Conservation (phyloP, 768 basidiomycete species). For the Pleurotus djamor region DNA sequence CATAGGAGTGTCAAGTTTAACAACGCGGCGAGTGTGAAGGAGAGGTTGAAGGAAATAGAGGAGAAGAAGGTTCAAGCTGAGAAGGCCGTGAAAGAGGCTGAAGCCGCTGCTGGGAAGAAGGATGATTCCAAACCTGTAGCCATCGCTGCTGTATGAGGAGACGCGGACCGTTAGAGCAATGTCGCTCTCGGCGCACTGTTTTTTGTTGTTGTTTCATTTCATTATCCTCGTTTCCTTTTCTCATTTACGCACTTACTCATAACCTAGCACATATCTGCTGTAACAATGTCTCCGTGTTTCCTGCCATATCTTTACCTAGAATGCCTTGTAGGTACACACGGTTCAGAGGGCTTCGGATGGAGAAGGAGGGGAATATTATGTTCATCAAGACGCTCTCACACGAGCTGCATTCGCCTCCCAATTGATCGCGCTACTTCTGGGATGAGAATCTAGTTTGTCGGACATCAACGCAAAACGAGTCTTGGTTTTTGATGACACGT, state of each 20-base stretch:
- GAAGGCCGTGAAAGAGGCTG: slow-evolving; percentile 64
- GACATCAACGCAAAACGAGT: too few species aligned
- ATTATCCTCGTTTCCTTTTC: background rate
- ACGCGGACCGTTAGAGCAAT: background rate
- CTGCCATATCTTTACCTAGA: background rate
- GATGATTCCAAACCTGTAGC: slow-evolving; percentile 52
- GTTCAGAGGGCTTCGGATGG: too few species aligned
- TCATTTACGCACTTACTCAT: slow-evolving; percentile 9
- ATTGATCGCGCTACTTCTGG: too few species aligned
- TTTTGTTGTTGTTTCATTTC: slow-evolving; percentile 9
- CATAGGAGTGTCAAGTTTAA: slow-evolving; percentile 76
- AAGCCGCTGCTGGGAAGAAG: slow-evolving; percentile 58
- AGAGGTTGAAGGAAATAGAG: slow-evolving; percentile 60
- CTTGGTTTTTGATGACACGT: background rate
- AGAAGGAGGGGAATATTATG: too few species aligned
- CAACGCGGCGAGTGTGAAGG: slow-evolving; percentile 25
- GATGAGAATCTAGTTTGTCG: too few species aligned
- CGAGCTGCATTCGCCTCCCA: too few species aligned
- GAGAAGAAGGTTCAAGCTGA: slow-evolving; percentile 61
- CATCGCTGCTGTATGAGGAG: slow-evolving; percentile 30
- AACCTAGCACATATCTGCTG: slow-evolving; percentile 5
- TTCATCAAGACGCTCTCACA: too few species aligned
- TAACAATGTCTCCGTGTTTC: background rate
- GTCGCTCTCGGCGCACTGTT: background rate
- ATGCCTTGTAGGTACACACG: background rate